Evolutionary conservation across 2,329 filamentous ascomycete genomes (phyloP), one percentile per base, ranked within the genome.

Genomic region (Epichloe uncinata): DNA sequence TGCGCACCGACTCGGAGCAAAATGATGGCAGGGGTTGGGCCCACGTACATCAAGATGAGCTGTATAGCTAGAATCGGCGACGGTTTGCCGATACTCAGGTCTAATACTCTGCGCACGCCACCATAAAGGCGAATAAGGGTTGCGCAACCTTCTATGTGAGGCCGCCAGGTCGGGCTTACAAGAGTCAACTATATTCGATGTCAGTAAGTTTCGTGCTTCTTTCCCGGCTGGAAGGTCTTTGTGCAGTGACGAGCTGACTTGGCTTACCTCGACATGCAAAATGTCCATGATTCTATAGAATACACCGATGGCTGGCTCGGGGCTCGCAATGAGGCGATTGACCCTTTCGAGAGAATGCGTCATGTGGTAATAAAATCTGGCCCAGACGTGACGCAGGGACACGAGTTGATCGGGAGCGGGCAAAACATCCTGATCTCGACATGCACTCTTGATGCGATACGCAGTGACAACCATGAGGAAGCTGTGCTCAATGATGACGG

Each of bases 251-350:
- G 3, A 12, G 15, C n/a, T 16, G 20, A 20, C 12, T 20, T 33
- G 42, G 6, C 40, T 13, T 43, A 48, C 49, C 49, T 50, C 49
- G 7, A 50, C 49, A 42, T 47, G 49, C 37, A 47, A 30, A 42
- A 50, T 47, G n/a, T 50, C 44, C 49, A 47, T 47, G 38, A 50
- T 50, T 26, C 49, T 42, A n/a, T 50, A 50, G 34, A 50, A 50
- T 15, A 47, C 44, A 11, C 44, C 49, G 12, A 47, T 50, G 9
- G 37, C 44, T 15, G 44, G 43, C 6, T 50, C 38, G 15, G 44
- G 38, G 38, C 49, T 33, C 11, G 18, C 30, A 36, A 50, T 47
- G 22, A 36, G 37, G n/a, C 44, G 43, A 33, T 50, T 50, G 13
- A 47, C 49, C 15, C 36, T 37, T 9, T 18, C 38, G 16, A 50